Evolutionary conservation across 2,329 filamentous ascomycete genomes (phyloP), one percentile per base, ranked within the genome.

Genomic region (Epichloe sibirici): DNA sequence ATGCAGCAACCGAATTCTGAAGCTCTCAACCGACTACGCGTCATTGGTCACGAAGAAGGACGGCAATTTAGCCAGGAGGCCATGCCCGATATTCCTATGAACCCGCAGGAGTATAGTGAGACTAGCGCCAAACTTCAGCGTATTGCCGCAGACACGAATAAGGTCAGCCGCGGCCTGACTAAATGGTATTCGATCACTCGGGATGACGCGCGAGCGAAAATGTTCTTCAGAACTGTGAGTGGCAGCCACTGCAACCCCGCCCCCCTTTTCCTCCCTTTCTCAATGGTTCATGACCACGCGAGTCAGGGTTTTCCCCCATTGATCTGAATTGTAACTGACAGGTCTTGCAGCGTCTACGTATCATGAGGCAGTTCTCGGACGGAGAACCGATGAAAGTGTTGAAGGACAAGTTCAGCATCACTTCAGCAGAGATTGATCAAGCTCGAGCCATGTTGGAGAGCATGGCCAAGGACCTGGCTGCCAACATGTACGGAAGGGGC

Each of bases 161-260:
- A 72, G 56, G 64, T 79, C 21, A 70, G 70, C 17, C 71, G 69
- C 52, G 65, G 66, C 1, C 60, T 80, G 4, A 66, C 63, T 31
- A 71, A 65, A 23, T 79, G 76, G 76, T 80, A 75, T 55, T 59
- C 62, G 3, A 59, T 72, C 21, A 74, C 73, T 1, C 68, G 66
- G 15, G 76, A 81, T 53, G 76, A 81, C 51, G 60, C 57, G 11
- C 71, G 76, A 39, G 73, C 75, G 4, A 73, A 67, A 57, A 69
- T 72, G 65, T 80, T 78, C 56, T 78, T 79, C 66, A 71, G 71
- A 58, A 70, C 69, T 56, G 76, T 79, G 67, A 69, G 76, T 71
- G 11, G 17, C 38, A 34, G 23, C 8, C 37, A 37, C 31, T 4
- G n/a, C 43, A 31, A 15, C n/a, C n/a, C n/a, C n/a, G 5, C 17